These are phyloP conservation scores for Cyberlindnera samutprakarnensis DNA, from an alignment of 805 yeast genomes.

Conservation along the genomic window DNA sequence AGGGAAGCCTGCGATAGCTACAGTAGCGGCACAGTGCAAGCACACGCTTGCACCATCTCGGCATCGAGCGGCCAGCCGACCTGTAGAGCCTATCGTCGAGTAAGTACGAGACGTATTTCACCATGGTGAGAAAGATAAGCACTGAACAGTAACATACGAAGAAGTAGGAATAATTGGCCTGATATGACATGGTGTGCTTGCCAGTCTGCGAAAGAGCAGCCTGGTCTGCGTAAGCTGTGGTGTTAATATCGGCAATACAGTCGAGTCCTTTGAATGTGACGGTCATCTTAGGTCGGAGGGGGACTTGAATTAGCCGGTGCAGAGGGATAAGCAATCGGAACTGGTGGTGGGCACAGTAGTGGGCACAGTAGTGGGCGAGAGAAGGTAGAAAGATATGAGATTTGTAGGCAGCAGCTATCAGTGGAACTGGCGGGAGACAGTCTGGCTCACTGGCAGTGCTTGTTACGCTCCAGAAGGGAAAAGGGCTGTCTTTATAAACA, in stretches of 20 bases:
- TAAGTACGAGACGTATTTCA: conserved; percentile 7
- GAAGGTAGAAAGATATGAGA: too few relatives aligned
- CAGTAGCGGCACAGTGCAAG: conserved; percentile 25
- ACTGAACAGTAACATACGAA: conserved; percentile 12
- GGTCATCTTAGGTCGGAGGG: too few relatives aligned
- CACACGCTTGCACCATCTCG: conserved; percentile 12
- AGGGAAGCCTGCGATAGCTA: conserved; percentile 27
- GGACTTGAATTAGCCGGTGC: too few relatives aligned
- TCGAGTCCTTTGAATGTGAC: conserved; percentile 14
- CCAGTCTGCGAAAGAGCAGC: conserved; percentile 11
- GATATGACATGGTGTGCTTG: conserved; percentile 11
- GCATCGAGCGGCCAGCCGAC: conserved; percentile 4
- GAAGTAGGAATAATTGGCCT: conserved; percentile 10
- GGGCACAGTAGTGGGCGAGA: too few relatives aligned
- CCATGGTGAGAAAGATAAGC: conserved; percentile 4
- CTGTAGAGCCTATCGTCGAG: conserved; percentile 13
- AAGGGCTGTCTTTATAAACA: too few relatives aligned
- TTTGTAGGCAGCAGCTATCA: too few relatives aligned
- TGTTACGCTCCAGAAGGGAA: too few relatives aligned
- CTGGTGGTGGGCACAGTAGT: too few relatives aligned
- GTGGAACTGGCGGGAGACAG: too few relatives aligned
- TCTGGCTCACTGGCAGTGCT: too few relatives aligned
- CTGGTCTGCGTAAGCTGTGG: conserved; percentile 2
- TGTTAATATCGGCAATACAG: conserved; percentile 10
- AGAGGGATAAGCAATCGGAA: too few relatives aligned